These are phyloP conservation scores for Globisporangium apiculatum DNA, from an alignment of 352 stramenopile genomes.

Conservation along the genomic window DNA sequence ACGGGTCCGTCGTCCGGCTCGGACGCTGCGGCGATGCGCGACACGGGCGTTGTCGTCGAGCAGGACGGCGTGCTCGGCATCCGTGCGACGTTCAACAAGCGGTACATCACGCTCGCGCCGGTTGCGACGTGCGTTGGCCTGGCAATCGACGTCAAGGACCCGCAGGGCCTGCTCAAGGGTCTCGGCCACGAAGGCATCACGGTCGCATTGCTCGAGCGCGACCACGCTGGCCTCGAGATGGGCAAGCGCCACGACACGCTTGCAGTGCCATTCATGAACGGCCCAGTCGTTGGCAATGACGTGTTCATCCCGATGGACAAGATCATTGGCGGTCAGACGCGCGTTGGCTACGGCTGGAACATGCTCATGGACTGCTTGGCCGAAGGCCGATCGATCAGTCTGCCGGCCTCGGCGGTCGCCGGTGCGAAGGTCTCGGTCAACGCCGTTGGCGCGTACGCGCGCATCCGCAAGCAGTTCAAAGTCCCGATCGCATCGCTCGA, in stretches of 20 bases:
- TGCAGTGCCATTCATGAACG: constrained; percentile 97
- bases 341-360: constrained; percentile 97
- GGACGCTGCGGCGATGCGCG: constrained; percentile 94
- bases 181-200: constrained; percentile 93
- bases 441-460: constrained; percentile 92
- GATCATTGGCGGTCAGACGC: constrained; percentile 95
- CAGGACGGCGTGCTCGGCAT: constrained; percentile 95
- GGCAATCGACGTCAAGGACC: constrained; percentile 95
- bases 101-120: constrained; percentile 98
- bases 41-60: constrained; percentile 91
- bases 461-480: constrained; percentile 98
- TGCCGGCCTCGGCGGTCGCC: constrained; percentile 93
- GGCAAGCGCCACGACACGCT: constrained; percentile 94
- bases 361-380: constrained; percentile 99
- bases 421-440: constrained; percentile 90
- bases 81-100: constrained; percentile 95
- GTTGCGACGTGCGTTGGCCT: constrained; percentile 96
- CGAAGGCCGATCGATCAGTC: constrained; percentile 94
- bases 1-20: constrained; percentile 93
- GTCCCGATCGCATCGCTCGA: constrained; percentile 97
- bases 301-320: constrained; percentile 98
- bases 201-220: constrained; percentile 93
- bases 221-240: constrained; percentile 93
- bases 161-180: constrained; percentile 91
- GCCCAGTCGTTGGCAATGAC: constrained; percentile 93